Evolutionary conservation across 371 early-diverging fungal species (phyloP).

Genomic region (Mortierella sp.): DNA sequence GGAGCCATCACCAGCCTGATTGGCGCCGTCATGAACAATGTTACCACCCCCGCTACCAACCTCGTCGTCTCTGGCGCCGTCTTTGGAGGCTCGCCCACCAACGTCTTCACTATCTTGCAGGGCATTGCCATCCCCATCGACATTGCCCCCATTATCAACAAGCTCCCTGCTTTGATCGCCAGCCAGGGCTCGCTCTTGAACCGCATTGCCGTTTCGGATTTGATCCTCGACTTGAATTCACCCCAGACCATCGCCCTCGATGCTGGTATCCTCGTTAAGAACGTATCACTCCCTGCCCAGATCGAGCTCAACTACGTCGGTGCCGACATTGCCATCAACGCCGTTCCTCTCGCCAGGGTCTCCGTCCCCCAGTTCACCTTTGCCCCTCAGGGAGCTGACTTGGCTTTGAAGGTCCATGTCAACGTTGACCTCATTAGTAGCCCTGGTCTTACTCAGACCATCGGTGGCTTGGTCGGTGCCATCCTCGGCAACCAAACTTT

Average conservation of each 20-base stretch:
- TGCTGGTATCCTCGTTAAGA: slow-evolving; percentile 38
- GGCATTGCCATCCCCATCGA: slow-evolving; percentile 41
- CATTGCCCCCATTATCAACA: slow-evolving; percentile 33
- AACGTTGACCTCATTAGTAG: slow-evolving; percentile 24
- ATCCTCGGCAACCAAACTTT: slow-evolving; percentile 34
- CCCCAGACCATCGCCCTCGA: slow-evolving; percentile 48
- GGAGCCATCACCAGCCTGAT: slow-evolving; percentile 31
- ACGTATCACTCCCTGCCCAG: slow-evolving; percentile 41
- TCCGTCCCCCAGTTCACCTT: slow-evolving; percentile 45
- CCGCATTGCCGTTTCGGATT: slow-evolving; percentile 38
- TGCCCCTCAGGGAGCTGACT: slow-evolving; percentile 33
- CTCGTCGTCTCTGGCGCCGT: slow-evolving; percentile 35
- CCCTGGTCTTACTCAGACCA: slow-evolving; percentile 33
- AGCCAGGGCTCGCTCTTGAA: slow-evolving; percentile 47
- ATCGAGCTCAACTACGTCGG: slow-evolving; percentile 52
- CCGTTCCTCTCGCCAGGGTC: slow-evolving; percentile 29
- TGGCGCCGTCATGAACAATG: slow-evolving; percentile 30
- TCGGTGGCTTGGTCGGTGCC: slow-evolving; percentile 24
- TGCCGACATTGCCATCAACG: slow-evolving; percentile 30
- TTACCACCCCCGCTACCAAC: slow-evolving; percentile 35
- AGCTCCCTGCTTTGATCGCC: slow-evolving; percentile 37
- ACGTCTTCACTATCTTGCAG: slow-evolving; percentile 46
- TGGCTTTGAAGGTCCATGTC: slow-evolving; percentile 38
- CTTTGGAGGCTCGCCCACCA: slow-evolving; percentile 46
- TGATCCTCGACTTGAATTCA: slow-evolving; percentile 52